phyloP scores from a whole-genome alignment of 2,329 filamentous ascomycete genomes.

The Talaromyces sp. region DNA sequence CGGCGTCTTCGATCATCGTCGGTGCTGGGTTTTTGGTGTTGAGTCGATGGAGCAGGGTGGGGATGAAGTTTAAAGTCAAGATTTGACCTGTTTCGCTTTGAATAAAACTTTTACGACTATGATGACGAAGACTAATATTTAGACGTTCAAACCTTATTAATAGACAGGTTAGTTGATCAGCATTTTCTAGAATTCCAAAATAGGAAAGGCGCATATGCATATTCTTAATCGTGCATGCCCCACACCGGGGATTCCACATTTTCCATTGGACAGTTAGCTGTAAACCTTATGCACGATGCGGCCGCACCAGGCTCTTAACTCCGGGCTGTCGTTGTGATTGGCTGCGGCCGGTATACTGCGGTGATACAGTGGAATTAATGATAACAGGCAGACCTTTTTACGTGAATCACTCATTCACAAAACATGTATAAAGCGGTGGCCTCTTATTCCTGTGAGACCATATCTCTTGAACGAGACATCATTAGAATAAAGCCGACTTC shows the following conservation, averaged over 20 bases:
- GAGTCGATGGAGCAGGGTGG: slow-evolving; percentile 4
- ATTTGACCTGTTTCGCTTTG: neutral
- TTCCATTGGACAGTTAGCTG: too few relatives aligned
- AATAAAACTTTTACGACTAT: neutral
- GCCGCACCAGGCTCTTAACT: neutral
- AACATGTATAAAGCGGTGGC: neutral
- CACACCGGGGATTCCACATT: too few relatives aligned
- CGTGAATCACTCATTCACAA: neutral
- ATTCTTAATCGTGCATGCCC: neutral
- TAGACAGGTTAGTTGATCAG: neutral
- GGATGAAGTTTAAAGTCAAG: slow-evolving; percentile 3
- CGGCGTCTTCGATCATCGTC: neutral
- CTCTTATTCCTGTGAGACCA: too few relatives aligned
- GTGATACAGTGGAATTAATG: neutral
- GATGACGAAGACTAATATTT: neutral
- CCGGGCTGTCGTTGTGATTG: neutral
- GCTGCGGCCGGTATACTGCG: neutral
- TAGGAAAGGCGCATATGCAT: neutral
- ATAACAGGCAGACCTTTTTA: neutral
- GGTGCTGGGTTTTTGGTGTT: neutral
- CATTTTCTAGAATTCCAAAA: neutral
- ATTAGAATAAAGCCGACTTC: neutral
- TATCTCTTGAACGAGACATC: neutral
- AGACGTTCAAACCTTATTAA: neutral
- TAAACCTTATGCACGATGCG: too few relatives aligned